Percentiles rank a stretch among this genome's conserved stretches.
Conservation (phyloP, 225 moss, liverwort and hornwort genomes). For the Polytrichum formosum region DNA sequence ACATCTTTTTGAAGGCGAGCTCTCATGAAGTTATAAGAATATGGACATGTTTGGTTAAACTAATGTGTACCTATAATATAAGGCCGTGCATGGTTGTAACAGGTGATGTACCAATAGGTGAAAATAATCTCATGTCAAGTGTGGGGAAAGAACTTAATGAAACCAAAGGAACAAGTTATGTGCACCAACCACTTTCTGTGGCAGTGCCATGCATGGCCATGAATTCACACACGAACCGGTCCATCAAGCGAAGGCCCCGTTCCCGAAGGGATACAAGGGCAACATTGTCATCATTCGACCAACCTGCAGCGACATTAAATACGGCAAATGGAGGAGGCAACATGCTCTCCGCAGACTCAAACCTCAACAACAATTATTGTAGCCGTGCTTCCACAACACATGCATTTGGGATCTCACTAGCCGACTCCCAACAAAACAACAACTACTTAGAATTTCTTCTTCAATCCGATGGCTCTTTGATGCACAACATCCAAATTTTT, state of each 20-base stretch:
- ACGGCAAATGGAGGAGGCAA: constrained; percentile 20
- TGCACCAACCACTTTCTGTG: constrained; percentile 39
- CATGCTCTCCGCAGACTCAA: constrained; percentile 41
- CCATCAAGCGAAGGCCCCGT: constrained; percentile 86
- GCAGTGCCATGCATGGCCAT: constrained; percentile 55
- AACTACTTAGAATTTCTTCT: constrained; percentile 95
- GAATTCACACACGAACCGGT: constrained; percentile 60
- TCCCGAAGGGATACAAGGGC: constrained; percentile 80
- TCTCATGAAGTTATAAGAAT: too few relatives aligned
- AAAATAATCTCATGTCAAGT: constrained; percentile 19
- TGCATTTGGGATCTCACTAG: constrained; percentile 46
- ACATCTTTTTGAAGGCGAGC: background rate
- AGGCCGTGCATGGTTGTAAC: background rate
- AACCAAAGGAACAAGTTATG: constrained; percentile 23
- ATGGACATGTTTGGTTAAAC: too few relatives aligned
- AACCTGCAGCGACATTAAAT: constrained; percentile 23
- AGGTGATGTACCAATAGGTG: constrained; percentile 26
- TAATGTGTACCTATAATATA: too few relatives aligned
- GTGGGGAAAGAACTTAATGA: constrained; percentile 34
- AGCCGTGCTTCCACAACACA: constrained; percentile 26
- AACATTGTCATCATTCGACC: constrained; percentile 56
- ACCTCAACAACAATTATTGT: constrained; percentile 31
- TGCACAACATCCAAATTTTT: constrained; percentile 81
- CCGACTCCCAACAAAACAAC: constrained; percentile 54
- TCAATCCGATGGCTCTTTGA: constrained; percentile 72